A percentile compares a stretch with the other conserved stretches of the same genome.
Evolutionary conservation across 495 filamentous ascomycete species (phyloP).

Genomic region (Niebla homalea): DNA sequence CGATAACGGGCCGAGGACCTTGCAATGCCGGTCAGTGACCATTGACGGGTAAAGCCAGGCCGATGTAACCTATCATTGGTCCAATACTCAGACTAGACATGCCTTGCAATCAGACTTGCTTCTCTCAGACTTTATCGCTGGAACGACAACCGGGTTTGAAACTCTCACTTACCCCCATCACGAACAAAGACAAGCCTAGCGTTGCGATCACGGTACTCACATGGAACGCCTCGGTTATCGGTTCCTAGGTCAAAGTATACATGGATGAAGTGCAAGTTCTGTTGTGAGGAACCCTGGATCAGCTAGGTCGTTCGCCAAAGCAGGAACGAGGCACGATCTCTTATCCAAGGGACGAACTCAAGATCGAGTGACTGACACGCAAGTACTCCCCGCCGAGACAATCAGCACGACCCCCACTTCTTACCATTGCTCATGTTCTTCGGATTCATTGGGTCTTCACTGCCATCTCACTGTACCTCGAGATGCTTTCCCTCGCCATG

Average conservation of each 20-base stretch:
- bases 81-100: slow-evolving; percentile 5
- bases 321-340: neutral
- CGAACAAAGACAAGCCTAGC: slow-evolving; percentile 66
- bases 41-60: neutral
- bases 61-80: slow-evolving; percentile 20
- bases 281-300: neutral
- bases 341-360: too few relatives aligned
- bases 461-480: slow-evolving; percentile 58
- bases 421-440: slow-evolving; percentile 48
- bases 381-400: slow-evolving; percentile 56
- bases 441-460: slow-evolving; percentile 61
- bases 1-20: slow-evolving; percentile 51
- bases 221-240: slow-evolving; percentile 64
- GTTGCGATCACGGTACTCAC: slow-evolving; percentile 59
- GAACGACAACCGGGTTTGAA: slow-evolving; percentile 1
- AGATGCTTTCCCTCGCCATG: slow-evolving; percentile 21
- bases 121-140: neutral
- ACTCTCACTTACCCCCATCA: slow-evolving; percentile 45
- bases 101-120: neutral
- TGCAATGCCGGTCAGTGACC: slow-evolving; percentile 38
- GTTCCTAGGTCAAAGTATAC: slow-evolving; percentile 77
- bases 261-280: slow-evolving; percentile 82
- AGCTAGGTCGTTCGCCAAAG: neutral
- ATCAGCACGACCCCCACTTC: slow-evolving; percentile 71
- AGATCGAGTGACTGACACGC: slow-evolving; percentile 51